phyloP scores from a whole-genome alignment of 2,329 filamentous ascomycete species.

The Alternaria triticina region DNA sequence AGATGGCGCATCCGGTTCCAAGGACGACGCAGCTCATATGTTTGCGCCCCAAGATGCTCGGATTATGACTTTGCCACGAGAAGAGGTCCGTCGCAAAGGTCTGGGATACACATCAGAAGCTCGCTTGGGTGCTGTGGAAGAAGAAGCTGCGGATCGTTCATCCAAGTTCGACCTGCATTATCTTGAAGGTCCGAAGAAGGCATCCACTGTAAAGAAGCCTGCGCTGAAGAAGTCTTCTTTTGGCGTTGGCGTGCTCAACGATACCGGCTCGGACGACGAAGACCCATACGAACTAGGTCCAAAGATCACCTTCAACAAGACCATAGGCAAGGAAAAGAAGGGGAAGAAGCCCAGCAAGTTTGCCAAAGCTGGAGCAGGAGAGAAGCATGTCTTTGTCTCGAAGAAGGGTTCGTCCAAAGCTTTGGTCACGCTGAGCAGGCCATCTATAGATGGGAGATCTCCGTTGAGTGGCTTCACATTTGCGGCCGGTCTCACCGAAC shows the following conservation, averaged over 20 bases:
- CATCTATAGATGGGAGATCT: slow-evolving; percentile 82
- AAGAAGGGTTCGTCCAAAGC: slow-evolving; percentile 61
- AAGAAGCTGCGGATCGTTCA: slow-evolving; percentile 22
- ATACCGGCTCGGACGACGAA: slow-evolving; percentile 93
- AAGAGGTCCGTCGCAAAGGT: slow-evolving; percentile 70
- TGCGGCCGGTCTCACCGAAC: slow-evolving; percentile 56
- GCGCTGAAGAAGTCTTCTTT: slow-evolving; percentile 73
- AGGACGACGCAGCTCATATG: slow-evolving; percentile 61
- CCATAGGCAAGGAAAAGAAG: slow-evolving; percentile 83
- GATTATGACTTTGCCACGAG: slow-evolving; percentile 70
- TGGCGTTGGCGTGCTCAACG: slow-evolving; percentile 87
- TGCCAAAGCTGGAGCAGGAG: slow-evolving; percentile 68
- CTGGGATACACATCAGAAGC: slow-evolving; percentile 70
- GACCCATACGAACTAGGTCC: slow-evolving; percentile 93
- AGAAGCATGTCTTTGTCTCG: slow-evolving; percentile 77
- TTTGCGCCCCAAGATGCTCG: slow-evolving; percentile 84
- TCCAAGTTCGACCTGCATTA: slow-evolving; percentile 30
- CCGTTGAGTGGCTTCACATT: slow-evolving; percentile 83
- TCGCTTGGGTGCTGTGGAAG: slow-evolving; percentile 53
- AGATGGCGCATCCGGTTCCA: slow-evolving; percentile 49
- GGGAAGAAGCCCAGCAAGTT: slow-evolving; percentile 61
- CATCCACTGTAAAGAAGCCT: slow-evolving; percentile 41
- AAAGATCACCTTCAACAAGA: slow-evolving; percentile 83
- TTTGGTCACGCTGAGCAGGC: slow-evolving; percentile 59
- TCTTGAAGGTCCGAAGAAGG: slow-evolving; percentile 27